Evolutionary conservation across 2,329 filamentous ascomycete genomes (phyloP).

Genomic region (Trichoderma endophyticum): DNA sequence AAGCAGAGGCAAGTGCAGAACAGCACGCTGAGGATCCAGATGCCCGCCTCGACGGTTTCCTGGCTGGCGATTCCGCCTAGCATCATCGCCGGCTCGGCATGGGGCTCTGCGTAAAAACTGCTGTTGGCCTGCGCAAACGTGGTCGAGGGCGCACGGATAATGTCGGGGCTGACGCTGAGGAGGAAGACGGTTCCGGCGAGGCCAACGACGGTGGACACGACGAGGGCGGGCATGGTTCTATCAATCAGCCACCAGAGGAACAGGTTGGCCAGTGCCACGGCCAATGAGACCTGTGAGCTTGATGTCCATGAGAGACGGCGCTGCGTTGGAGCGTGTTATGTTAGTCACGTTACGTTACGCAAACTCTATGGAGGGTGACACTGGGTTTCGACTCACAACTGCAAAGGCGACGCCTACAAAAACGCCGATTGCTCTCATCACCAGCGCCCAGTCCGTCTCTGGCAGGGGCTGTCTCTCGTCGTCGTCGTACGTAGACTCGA

Average conservation of each 20-base stretch:
- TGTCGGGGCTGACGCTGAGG: conserved; percentile 70
- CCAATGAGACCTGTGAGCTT: conserved; percentile 86
- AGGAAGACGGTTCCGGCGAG: conserved; percentile 70
- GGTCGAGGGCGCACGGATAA: conserved; percentile 67
- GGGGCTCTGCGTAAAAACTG: not conserved
- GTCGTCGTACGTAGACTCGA: conserved; percentile 26
- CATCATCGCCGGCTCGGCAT: conserved; percentile 19
- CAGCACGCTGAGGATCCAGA: conserved; percentile 89
- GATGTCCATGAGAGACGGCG: conserved; percentile 91
- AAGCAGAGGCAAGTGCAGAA: conserved; percentile 96
- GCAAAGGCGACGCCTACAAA: conserved; percentile 62
- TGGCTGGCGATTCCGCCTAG: conserved; percentile 56
- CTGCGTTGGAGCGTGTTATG: conserved; percentile 41
- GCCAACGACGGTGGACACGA: conserved; percentile 72
- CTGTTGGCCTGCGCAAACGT: conserved; percentile 33
- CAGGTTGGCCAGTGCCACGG: conserved; percentile 86
- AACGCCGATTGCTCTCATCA: conserved; percentile 56
- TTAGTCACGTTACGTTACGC: conserved; percentile 11
- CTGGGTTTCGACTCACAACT: conserved; percentile 63
- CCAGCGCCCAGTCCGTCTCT: conserved; percentile 69
- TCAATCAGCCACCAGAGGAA: conserved; percentile 96
- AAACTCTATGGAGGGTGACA: not conserved
- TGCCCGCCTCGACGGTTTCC: conserved; percentile 67
- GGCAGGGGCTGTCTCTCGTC: conserved; percentile 34
- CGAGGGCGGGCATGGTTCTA: conserved; percentile 78